Evolutionary conservation across 2,329 filamentous ascomycete genomes (phyloP).

Genomic region (Dichotomopilus funicola): DNA sequence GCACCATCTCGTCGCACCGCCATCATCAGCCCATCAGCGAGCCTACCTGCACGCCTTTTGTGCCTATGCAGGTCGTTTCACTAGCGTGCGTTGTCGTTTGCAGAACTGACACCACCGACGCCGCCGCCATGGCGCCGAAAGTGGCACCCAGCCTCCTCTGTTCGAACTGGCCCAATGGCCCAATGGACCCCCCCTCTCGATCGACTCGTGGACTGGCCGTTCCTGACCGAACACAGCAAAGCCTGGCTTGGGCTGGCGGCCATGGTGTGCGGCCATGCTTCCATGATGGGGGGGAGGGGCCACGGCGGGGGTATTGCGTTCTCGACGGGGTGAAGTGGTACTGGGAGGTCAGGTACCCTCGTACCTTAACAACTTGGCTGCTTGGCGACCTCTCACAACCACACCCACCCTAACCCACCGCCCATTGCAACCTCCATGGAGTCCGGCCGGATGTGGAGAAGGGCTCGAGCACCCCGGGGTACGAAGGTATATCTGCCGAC

Average conservation of each 20-base stretch:
- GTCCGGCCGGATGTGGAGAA: not conserved
- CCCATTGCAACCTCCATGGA: too few relatives aligned
- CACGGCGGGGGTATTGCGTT: not conserved
- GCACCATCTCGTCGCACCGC: not conserved
- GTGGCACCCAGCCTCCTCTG: not conserved
- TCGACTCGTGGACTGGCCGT: too few relatives aligned
- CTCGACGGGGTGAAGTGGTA: not conserved
- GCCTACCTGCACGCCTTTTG: not conserved
- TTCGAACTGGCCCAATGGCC: too few relatives aligned
- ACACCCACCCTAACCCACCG: too few relatives aligned
- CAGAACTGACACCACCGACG: slow-evolving; percentile 4
- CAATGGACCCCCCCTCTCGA: too few relatives aligned
- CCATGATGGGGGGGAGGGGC: not conserved
- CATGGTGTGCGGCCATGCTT: not conserved
- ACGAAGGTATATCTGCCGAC: slow-evolving; percentile 19
- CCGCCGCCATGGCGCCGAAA: not conserved
- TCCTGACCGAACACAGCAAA: not conserved
- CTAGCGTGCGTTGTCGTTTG: slow-evolving; percentile 7
- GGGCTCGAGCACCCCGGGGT: slow-evolving; percentile 18
- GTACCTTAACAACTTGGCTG: too few relatives aligned
- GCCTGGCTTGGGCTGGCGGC: not conserved
- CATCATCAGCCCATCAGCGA: not conserved
- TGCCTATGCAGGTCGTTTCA: slow-evolving; percentile 9
- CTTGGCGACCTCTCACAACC: too few relatives aligned
- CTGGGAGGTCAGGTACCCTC: too few relatives aligned